A percentile compares a stretch with the other conserved stretches of the same genome.
phyloP scores from a whole-genome alignment of 148 eudicot genomes.

The Agrostemma githago region DNA sequence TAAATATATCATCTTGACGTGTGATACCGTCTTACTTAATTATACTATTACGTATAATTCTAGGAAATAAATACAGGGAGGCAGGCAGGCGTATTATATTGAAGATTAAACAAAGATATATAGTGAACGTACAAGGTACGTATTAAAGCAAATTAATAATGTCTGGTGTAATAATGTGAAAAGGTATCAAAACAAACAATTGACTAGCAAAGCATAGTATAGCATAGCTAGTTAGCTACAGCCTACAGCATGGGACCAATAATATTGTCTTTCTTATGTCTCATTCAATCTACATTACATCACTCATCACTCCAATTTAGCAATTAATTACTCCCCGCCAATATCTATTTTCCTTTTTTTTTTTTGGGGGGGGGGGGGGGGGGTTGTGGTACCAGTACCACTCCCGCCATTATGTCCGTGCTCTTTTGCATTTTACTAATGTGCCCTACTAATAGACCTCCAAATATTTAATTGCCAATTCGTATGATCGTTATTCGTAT shows the following conservation, averaged over 20 bases:
- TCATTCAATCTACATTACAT: conserved; percentile 17
- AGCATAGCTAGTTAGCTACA: no score
- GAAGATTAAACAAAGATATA: background rate
- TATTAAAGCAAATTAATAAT: conserved; percentile 8
- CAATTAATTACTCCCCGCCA: conserved; percentile 5
- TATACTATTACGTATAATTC: no score
- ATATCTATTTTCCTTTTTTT: no score
- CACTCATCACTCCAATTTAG: background rate
- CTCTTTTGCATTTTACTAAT: no score
- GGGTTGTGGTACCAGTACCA: no score
- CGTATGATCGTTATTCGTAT: no score
- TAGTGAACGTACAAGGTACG: background rate
- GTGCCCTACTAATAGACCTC: no score
- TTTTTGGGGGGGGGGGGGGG: no score
- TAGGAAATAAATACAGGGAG: background rate
- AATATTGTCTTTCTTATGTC: conserved; percentile 24
- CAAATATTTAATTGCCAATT: no score
- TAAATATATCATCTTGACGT: no score
- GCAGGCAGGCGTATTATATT: background rate
- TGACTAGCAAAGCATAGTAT: conserved; percentile 7
- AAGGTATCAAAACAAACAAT: conserved; percentile 20
- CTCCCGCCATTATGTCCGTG: no score
- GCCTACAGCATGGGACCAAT: conserved; percentile 16
- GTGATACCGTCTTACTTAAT: no score
- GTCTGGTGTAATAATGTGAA: conserved; percentile 5